Evolutionary conservation across 2,329 filamentous ascomycete genomes (phyloP), one percentile per base, ranked within the genome.

Genomic region (Aciculosporium take): DNA sequence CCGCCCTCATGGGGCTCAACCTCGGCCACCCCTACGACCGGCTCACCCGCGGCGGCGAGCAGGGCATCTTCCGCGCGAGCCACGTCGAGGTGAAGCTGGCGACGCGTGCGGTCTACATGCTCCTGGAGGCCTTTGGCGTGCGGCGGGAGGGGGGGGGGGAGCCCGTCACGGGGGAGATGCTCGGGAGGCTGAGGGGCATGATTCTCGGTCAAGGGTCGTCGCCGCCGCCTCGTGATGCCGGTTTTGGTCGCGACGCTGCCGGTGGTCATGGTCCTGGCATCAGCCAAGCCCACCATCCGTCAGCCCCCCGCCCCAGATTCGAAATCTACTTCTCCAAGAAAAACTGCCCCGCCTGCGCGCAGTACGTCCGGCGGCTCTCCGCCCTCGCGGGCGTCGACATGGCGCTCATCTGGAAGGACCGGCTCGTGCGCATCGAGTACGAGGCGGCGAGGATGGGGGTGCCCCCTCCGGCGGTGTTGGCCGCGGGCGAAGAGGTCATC

Each of bases 51-150:
- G 27, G 32, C 7, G 36, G 27, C 1, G 34, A 34, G 0, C 30
- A 28, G 7, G 57, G 60, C 4, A 45, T 56, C 10, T 60, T 58
- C 32, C 49, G 52, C 1, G 59, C 57, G 0, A 53, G 57, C 0
- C 64, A 67, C 18, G 57, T 61, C 1, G 63, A 67, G 43, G 59
- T 61, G 13, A 66, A 66, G 42, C 54, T 67, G 0, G 59, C 62
- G 0, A 51, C 56, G 0, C 56, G 61, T 17, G 57, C 56, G 0
- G 37, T 63, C 0, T 54, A 53, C 7, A 39, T 53, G 0, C 45
- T 63, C 0, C 48, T 65, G 0, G 29, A 31, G 29, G n/a, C 29
- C 29, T 3, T 31, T n/a, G n/a, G n/a, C n/a, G n/a, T n/a, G n/a
- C n/a, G n/a, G n/a, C n/a, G n/a, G n/a, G n/a, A n/a, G n/a, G n/a